Base-by-base conservation (phyloP, 352 stramenopile species). In the Blastocystis hominis region DNA sequence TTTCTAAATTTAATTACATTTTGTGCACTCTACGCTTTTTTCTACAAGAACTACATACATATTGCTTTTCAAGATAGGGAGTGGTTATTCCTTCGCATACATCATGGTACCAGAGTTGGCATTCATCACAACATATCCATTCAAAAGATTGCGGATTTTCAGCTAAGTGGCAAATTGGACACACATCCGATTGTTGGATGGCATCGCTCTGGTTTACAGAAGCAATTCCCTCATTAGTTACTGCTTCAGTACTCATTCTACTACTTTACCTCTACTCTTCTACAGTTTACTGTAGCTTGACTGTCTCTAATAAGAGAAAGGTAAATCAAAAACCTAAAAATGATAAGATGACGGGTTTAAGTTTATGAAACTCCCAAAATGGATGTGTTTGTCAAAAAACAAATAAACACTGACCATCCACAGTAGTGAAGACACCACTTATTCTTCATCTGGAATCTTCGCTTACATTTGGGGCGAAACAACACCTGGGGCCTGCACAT, bases 101-200 rank as follows among this genome's bases (percentile, higher is more conserved):
- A 66, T 84, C 72, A 30, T 84, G 72, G 30, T 84, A 84, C 72
- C 72, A 84, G 20, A 64, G 20, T 55, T 53, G 44, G 40, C 72
- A 84, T 15, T 64, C 72, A 68, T 84, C 72, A 50, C 72, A 84
- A 3, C 47, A 24, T 6, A 84, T 84, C 72, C 72, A 84, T 30
- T 66, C 42, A 3, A 53, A 30, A 7, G 72, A 84, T n/a, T 84
- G 59, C 34, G 53, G 72, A 76, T 56, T 76, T 13, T 55, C 38
- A 38, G 44, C 44, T 40, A 50, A n/a, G 46, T 84, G 54, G 44
- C 72, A 84, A 4, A 20, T 61, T 17, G 72, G 47, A 66, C 72
- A 84, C 10, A 46, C 20, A 68, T 64, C 44, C 53, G 59, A 47
- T 34, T n/a, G 36, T 40, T 61, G 44, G 10, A n/a, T 77, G n/a